phyloP scores from a whole-genome alignment of 1,284 basidiomycete species.

The Marasmius oreades region DNA sequence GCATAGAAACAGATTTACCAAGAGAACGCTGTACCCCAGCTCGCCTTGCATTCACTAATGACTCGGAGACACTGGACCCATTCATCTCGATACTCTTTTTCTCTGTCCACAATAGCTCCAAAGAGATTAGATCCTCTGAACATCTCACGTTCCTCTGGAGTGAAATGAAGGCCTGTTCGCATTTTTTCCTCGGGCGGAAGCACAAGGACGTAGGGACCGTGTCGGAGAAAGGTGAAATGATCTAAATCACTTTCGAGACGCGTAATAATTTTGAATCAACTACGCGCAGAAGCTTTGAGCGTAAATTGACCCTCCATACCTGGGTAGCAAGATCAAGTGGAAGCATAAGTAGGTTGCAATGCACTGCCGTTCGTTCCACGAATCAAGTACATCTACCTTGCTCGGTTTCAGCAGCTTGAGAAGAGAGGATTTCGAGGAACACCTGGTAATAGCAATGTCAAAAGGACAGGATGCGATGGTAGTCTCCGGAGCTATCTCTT shows the following conservation, averaged over 20 bases:
- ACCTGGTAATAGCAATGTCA: constrained; percentile 64
- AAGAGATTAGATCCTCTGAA: constrained; percentile 77
- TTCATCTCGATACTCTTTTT: constrained; percentile 56
- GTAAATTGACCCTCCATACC: constrained; percentile 5
- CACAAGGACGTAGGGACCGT: constrained; percentile 62
- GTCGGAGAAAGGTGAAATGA: constrained; percentile 22
- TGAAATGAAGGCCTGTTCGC: constrained; percentile 78
- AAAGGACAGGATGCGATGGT: constrained; percentile 75
- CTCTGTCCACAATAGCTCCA: constrained; percentile 66
- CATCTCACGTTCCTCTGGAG: constrained; percentile 53
- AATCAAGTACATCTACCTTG: constrained; percentile 20
- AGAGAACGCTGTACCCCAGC: constrained; percentile 53
- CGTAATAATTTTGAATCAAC: not conserved
- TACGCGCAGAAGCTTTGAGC: not conserved
- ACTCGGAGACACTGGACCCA: constrained; percentile 48
- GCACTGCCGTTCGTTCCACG: constrained; percentile 69
- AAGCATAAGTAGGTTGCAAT: constrained; percentile 69
- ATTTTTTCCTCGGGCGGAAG: constrained; percentile 59
- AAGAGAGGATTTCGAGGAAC: constrained; percentile 43
- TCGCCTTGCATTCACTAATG: constrained; percentile 32
- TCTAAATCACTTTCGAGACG: constrained; percentile 17
- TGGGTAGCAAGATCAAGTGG: constrained; percentile 54
- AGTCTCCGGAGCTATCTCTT: constrained; percentile 46
- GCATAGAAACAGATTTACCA: constrained; percentile 47
- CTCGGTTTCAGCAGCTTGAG: constrained; percentile 32